Conservation (phyloP, 148 eudicot species). For the Fallopia convolvulus region DNA sequence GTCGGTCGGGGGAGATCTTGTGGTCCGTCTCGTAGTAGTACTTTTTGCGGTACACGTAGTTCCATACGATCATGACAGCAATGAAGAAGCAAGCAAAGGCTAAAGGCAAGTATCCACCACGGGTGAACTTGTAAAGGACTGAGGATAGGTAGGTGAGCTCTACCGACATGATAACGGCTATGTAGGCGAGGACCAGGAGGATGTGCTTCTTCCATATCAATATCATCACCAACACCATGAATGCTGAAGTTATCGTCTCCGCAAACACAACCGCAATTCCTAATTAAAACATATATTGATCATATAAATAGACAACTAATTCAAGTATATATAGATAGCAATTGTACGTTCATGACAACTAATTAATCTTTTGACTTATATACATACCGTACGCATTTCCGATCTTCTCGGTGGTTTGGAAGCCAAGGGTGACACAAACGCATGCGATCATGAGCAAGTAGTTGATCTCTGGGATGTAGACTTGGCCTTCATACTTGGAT, state of each 20-base stretch:
- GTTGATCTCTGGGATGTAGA: conserved; percentile 27
- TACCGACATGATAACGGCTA: conserved; percentile 7
- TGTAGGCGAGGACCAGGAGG: too few relatives aligned
- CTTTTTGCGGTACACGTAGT: conserved; percentile 26
- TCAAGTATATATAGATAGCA: too few relatives aligned
- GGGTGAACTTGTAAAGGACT: conserved; percentile 36
- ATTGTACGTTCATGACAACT: too few relatives aligned
- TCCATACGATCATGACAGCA: conserved; percentile 34
- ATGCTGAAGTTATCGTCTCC: too few relatives aligned
- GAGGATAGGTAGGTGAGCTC: conserved; percentile 31
- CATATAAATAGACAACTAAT: too few relatives aligned
- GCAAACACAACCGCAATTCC: too few relatives aligned
- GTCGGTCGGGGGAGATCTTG: conserved; percentile 27
- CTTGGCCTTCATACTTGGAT: conserved; percentile 29
- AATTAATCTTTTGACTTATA: background rate
- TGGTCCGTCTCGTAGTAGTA: conserved; percentile 36
- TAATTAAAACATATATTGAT: too few relatives aligned
- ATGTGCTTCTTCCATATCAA: too few relatives aligned
- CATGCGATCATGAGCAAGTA: conserved; percentile 22
- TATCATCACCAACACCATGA: too few relatives aligned
- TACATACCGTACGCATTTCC: conserved; percentile 32
- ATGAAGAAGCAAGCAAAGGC: conserved; percentile 28
- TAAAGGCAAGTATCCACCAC: conserved; percentile 41
- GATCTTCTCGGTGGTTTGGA: conserved; percentile 21
- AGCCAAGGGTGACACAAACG: conserved; percentile 20